These are phyloP conservation scores for Nicotiana attenuata DNA, from an alignment of 257 asterid genomes.

Conservation along the genomic window DNA sequence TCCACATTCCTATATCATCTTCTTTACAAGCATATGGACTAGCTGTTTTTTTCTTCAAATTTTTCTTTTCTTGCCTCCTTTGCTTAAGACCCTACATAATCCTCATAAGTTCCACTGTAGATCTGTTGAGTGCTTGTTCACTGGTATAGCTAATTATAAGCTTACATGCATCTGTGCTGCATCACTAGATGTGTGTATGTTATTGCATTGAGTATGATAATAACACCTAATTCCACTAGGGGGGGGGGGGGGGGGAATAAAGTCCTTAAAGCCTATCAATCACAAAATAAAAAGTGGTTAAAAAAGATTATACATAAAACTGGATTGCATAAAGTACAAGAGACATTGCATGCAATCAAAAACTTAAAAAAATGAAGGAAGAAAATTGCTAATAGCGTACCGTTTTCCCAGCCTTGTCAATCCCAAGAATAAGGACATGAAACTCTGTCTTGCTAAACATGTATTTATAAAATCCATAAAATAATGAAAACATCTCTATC, in stretches of 20 bases:
- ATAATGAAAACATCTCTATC: constrained; percentile 72
- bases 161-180: background rate
- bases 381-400: constrained; percentile 24
- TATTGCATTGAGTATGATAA: background rate
- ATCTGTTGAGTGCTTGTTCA: background rate
- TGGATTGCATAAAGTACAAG: background rate
- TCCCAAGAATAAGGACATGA: constrained; percentile 94
- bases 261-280: background rate
- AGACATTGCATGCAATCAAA: background rate
- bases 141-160: background rate
- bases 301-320: background rate
- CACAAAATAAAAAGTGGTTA: background rate
- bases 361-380: background rate
- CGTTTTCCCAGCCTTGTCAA: constrained; percentile 92
- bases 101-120: background rate
- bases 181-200: background rate
- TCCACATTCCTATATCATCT: background rate
- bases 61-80: background rate
- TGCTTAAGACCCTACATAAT: background rate
- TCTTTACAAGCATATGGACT: background rate
- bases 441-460: constrained; percentile 83
- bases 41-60: background rate
- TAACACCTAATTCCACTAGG: background rate
- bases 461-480: constrained; percentile 80
- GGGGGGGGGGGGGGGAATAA: too few relatives aligned